These are phyloP conservation scores for Penicillium sp. DNA, from an alignment of 2,329 filamentous ascomycete species.

Conservation along the genomic window DNA sequence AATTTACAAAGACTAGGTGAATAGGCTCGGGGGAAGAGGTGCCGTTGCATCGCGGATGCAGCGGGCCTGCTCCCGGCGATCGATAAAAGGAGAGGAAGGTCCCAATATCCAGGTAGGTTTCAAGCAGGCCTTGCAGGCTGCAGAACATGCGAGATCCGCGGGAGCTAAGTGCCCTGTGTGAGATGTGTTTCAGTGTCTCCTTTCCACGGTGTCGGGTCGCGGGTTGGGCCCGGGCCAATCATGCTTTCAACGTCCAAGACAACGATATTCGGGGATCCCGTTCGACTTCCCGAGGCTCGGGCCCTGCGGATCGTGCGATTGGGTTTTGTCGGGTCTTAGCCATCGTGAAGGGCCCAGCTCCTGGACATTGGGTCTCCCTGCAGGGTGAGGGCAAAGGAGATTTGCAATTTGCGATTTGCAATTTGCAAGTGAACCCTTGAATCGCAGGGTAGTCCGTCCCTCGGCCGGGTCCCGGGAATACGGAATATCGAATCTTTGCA, in stretches of 20 bases:
- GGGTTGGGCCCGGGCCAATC: conserved; percentile 6
- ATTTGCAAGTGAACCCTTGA: neutral
- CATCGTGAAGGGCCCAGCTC: neutral
- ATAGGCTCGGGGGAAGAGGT: conserved; percentile 10
- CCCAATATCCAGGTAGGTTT: conserved; percentile 25
- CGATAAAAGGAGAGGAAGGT: conserved; percentile 7
- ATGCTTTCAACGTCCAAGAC: neutral
- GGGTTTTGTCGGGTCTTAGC: neutral
- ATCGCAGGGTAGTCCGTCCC: neutral
- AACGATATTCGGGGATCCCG: neutral
- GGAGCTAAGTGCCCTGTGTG: conserved; percentile 3
- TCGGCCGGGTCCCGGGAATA: neutral
- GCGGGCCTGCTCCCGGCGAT: conserved; percentile 5
- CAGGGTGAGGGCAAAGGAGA: neutral
- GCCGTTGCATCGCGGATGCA: conserved; percentile 19
- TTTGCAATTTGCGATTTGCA: neutral
- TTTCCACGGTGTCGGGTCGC: conserved; percentile 5
- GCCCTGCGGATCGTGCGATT: neutral
- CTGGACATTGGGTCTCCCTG: neutral
- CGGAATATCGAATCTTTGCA: neutral
- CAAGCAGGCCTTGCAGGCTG: conserved; percentile 26
- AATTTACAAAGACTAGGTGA: conserved; percentile 1
- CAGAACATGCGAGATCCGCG: conserved; percentile 10
- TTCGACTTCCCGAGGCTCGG: neutral
- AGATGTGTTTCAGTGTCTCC: conserved; percentile 15